phyloP scores from a whole-genome alignment of 371 early-diverging fungal genomes.

The Mortierella sp. region DNA sequence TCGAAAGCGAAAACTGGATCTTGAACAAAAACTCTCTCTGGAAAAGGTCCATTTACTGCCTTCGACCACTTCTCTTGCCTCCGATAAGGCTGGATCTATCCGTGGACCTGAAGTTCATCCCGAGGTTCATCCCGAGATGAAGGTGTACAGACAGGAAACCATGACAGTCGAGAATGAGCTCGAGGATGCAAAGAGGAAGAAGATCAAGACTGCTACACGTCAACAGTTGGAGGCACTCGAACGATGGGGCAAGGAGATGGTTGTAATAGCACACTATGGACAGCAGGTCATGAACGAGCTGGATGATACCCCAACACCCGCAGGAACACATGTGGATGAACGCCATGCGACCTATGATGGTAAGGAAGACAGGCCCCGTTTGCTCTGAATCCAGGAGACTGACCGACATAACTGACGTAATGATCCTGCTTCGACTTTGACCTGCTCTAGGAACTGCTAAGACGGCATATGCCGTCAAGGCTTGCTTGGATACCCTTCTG shows the following conservation, averaged over 20 bases:
- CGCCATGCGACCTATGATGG: slow-evolving; percentile 40
- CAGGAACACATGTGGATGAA: slow-evolving; percentile 42
- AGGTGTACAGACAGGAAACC: slow-evolving; percentile 41
- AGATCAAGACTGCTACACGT: slow-evolving; percentile 29
- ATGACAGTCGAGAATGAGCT: slow-evolving; percentile 41
- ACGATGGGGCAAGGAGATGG: slow-evolving; percentile 42
- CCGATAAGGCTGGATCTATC: slow-evolving; percentile 5
- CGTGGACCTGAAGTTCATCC: slow-evolving; percentile 24
- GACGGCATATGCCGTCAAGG: slow-evolving; percentile 43
- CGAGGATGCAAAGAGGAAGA: slow-evolving; percentile 46
- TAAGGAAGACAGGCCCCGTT: not conserved
- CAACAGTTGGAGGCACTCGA: slow-evolving; percentile 44
- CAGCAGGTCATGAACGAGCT: slow-evolving; percentile 26
- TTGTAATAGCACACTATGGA: slow-evolving; percentile 47
- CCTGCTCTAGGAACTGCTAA: slow-evolving; percentile 32
- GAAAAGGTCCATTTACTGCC: slow-evolving; percentile 2
- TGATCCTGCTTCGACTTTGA: too few relatives aligned
- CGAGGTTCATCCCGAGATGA: slow-evolving; percentile 29
- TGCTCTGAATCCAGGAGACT: too few relatives aligned
- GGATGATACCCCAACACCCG: slow-evolving; percentile 45
- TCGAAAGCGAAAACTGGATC: slow-evolving; percentile 44
- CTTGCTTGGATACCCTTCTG: slow-evolving; percentile 44
- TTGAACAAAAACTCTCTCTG: slow-evolving; percentile 25
- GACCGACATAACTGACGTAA: too few relatives aligned
- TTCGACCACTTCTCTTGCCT: slow-evolving; percentile 5